A percentile compares a stretch with the other conserved stretches of the same genome.
Conservation (phyloP, 306 rosid species). For the Myrica gale region DNA sequence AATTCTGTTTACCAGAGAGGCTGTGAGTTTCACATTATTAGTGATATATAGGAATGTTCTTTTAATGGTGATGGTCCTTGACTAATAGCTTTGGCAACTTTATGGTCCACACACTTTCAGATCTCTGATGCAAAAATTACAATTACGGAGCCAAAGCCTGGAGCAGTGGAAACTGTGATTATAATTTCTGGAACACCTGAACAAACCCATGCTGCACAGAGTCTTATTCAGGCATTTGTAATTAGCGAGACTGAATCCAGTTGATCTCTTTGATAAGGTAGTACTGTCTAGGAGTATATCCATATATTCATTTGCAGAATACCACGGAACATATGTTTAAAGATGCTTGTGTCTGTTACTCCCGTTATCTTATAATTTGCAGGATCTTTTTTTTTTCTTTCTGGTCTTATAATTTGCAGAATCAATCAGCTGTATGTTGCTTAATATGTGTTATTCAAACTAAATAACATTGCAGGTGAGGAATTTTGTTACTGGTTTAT, state of each 20-base stretch:
- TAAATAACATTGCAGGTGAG: not conserved
- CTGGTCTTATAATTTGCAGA: constrained; percentile 18
- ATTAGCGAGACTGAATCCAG: constrained; percentile 75
- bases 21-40: not conserved
- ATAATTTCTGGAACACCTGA: constrained; percentile 95
- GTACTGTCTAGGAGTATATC: constrained; percentile 21
- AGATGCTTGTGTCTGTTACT: constrained; percentile 13
- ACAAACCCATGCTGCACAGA: constrained; percentile 96
- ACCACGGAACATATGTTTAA: not conserved
- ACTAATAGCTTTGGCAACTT: constrained; percentile 16
- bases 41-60: not conserved
- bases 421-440: constrained; percentile 29
- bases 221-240: constrained; percentile 98
- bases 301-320: constrained; percentile 17
- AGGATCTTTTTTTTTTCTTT: not conserved
- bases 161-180: constrained; percentile 81
- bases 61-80: not conserved
- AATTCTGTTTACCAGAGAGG: not conserved
- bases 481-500: not conserved
- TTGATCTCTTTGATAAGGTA: constrained; percentile 51
- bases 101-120: constrained; percentile 46
- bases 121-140: constrained; percentile 89
- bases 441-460: constrained; percentile 24
- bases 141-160: constrained; percentile 80
- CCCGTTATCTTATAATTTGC: constrained; percentile 9